Base-by-base conservation (phyloP, 495 filamentous ascomycete genomes). In the Sphaerosporella brunnea region DNA sequence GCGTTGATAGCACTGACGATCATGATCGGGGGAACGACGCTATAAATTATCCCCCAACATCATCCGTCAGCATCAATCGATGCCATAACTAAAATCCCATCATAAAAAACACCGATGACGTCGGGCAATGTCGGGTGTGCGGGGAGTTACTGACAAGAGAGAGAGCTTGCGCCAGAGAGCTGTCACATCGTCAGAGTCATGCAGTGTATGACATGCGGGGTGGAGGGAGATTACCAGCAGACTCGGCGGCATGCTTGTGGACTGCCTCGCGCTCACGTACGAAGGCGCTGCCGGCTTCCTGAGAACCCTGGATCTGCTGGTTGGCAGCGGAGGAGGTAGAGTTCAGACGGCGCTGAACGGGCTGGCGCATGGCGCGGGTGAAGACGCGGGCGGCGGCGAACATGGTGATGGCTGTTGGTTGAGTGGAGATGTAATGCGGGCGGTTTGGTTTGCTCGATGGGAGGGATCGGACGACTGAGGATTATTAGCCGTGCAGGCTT, bases 141-240 rank as follows among this genome's bases (percentile, higher is more conserved):
- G 18, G 35, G 35, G 7, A 45, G 46, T 16, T 43, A 61, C 74
- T 63, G 79, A 94, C 87, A 80, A 94, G 70, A 93, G 73, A 49
- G 82, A 85, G 44, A 94, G 78, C 71, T 88, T 94, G 66, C 77
- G 76, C 87, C 87, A 95, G 53, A 90, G 77, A 62, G 82, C 87
- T 95, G 64, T 62, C 53, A 50, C 16, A 34, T 8, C 3, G 23
- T 24, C 23, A 9, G 28, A 15, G 35, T 11, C 7, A 18, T 7
- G 16, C 7, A 37, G 35, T 18, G 35, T 32, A 13, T 32, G 28
- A 32, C n/a, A n/a, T n/a, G 16, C 3, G 11, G 13, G 24, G 8
- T 25, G 23, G 16, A 16, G 10, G 30, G 24, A 45, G 63, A 79
- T 62, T 58, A 93, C 87, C 80, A 59, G 74, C 78, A 32, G 82